Evolutionary conservation across 148 eudicot genomes (phyloP).

Genomic region (Camellia japonica): DNA sequence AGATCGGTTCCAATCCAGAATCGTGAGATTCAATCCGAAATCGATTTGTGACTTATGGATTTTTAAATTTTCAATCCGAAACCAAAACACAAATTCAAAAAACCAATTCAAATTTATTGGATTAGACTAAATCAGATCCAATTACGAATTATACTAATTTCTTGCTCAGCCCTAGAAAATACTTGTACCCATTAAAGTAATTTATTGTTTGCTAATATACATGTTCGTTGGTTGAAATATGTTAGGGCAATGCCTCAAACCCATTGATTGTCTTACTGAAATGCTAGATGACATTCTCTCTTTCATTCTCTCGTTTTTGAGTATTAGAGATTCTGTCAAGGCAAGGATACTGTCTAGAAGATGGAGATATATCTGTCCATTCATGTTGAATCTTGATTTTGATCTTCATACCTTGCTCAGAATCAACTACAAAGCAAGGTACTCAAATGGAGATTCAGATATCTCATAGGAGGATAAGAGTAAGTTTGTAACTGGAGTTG

Average conservation of each 20-base stretch:
- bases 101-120: no score
- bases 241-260: conserved; percentile 1
- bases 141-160: no score
- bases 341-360: conserved; percentile 7
- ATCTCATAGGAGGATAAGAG: not conserved
- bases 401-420: conserved; percentile 13
- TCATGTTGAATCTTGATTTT: conserved; percentile 3
- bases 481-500: conserved; percentile 13
- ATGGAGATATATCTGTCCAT: conserved; percentile 13
- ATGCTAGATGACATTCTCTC: conserved; percentile 7
- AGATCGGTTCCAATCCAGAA: no score
- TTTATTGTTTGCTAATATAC: not conserved
- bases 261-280: conserved; percentile 8
- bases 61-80: no score
- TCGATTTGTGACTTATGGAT: no score
- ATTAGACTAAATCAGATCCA: no score
- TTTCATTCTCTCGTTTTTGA: not conserved
- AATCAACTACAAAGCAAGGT: not conserved
- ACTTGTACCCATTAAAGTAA: not conserved
- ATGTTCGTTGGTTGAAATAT: not conserved
- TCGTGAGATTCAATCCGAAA: no score
- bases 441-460: conserved; percentile 13
- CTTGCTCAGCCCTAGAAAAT: no score
- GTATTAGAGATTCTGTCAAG: conserved; percentile 12
- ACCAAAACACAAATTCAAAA: no score